phyloP scores from a whole-genome alignment of 768 basidiomycete genomes.

The Crassisporium funariophilum region DNA sequence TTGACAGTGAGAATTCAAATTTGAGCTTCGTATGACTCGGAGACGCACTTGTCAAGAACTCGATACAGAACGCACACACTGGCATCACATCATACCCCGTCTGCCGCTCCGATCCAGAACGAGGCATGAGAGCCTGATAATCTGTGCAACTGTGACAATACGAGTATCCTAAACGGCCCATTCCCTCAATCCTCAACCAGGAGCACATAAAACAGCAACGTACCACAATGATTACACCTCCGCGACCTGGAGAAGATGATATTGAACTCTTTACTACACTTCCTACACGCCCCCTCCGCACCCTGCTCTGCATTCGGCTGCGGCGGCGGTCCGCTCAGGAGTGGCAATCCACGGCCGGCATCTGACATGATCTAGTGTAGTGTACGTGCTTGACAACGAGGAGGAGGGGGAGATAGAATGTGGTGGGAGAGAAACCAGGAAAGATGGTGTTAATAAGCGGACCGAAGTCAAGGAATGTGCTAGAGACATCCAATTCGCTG shows the following conservation, averaged over 20 bases:
- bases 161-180: conserved; percentile 51
- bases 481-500: conserved; percentile 19
- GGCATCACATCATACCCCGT: conserved; percentile 64
- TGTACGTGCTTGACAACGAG: not conserved
- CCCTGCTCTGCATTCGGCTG: conserved; percentile 29
- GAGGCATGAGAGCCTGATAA: conserved; percentile 79
- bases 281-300: conserved; percentile 52
- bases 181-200: not conserved
- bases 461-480: conserved; percentile 22
- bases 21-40: not conserved
- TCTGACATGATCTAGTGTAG: no score
- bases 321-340: conserved; percentile 70
- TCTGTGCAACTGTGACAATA: conserved; percentile 78
- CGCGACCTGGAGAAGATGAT: conserved; percentile 63
- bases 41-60: conserved; percentile 59
- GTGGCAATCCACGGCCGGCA: conserved; percentile 54
- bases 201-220: conserved; percentile 19
- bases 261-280: conserved; percentile 75
- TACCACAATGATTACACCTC: conserved; percentile 78
- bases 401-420: conserved; percentile 7
- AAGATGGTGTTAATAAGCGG: conserved; percentile 16
- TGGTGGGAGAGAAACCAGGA: conserved; percentile 7
- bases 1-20: not conserved
- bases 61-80: conserved; percentile 78
- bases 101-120: conserved; percentile 44